Conservation (phyloP, 345 rosid genomes). For the Murraya koenigii region DNA sequence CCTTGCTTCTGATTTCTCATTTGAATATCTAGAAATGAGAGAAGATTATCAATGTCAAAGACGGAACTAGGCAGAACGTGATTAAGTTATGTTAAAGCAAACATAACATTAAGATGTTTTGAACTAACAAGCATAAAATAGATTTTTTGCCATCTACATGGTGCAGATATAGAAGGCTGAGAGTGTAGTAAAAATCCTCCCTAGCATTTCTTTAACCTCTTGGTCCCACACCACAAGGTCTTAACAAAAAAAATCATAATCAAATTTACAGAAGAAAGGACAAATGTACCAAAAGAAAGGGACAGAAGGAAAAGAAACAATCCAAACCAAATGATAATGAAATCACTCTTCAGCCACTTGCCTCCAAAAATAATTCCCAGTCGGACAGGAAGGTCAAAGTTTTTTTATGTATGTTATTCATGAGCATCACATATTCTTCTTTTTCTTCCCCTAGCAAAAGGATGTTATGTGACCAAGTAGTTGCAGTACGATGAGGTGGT, state of each 20-base stretch:
- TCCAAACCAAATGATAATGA: not conserved
- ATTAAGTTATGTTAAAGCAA: not conserved
- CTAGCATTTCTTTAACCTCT: not conserved
- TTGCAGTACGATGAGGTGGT: not conserved
- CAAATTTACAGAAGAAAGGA: not conserved
- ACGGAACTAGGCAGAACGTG: not conserved
- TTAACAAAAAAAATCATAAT: not conserved
- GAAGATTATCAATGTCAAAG: not conserved
- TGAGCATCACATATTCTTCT: not conserved
- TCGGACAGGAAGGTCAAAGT: not conserved
- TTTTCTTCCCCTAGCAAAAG: not conserved
- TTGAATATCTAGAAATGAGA: slow-evolving; percentile 55
- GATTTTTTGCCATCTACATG: not conserved
- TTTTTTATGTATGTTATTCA: not conserved
- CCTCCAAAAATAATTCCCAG: not conserved
- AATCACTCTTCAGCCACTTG: not conserved
- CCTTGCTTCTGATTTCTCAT: slow-evolving; percentile 93
- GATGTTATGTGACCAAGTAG: not conserved
- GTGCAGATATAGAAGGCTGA: not conserved
- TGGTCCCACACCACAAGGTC: not conserved
- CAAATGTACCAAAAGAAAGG: not conserved
- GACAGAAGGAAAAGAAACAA: not conserved
- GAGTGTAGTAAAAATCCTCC: not conserved
- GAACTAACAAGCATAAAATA: not conserved
- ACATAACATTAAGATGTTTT: not conserved